Evolutionary conservation across 768 basidiomycete genomes (phyloP).

Genomic region (Chiua virens): DNA sequence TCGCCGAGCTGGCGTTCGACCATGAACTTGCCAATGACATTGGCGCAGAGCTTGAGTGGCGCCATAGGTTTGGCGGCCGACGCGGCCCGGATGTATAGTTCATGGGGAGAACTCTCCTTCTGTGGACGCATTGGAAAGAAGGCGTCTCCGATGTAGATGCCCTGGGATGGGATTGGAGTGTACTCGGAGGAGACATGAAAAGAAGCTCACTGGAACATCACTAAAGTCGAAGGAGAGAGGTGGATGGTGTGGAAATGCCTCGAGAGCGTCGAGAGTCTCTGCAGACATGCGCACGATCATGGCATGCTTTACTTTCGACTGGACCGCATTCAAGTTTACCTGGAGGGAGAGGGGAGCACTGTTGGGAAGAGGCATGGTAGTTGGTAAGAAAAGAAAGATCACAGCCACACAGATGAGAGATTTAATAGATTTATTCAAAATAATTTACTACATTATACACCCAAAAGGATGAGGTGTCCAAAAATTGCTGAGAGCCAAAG

Average conservation of each 20-base stretch:
- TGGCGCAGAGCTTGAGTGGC: slow-evolving; percentile 72
- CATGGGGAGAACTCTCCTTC: slow-evolving; percentile 60
- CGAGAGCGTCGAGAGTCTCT: slow-evolving; percentile 69
- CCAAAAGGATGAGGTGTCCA: slow-evolving; percentile 45
- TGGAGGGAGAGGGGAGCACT: slow-evolving; percentile 56
- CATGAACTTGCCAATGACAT: slow-evolving; percentile 69
- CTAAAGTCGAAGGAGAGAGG: slow-evolving; percentile 64
- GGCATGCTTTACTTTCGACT: slow-evolving; percentile 66
- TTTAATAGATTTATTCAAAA: too few species aligned
- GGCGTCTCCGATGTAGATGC: slow-evolving; percentile 62
- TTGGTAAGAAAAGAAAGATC: too few species aligned
- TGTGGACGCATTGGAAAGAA: slow-evolving; percentile 60
- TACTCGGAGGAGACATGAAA: background rate
- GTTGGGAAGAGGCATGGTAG: slow-evolving; percentile 67
- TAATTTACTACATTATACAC: too few species aligned
- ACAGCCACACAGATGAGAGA: too few species aligned
- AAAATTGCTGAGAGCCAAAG: slow-evolving; percentile 92
- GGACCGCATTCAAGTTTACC: slow-evolving; percentile 51
- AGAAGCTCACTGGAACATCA: slow-evolving; percentile 50
- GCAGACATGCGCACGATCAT: slow-evolving; percentile 76
- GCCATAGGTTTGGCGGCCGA: slow-evolving; percentile 57
- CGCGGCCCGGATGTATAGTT: slow-evolving; percentile 69
- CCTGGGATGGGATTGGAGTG: slow-evolving; percentile 37
- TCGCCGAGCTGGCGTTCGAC: slow-evolving; percentile 62
- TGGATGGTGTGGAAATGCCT: slow-evolving; percentile 43